Evolutionary conservation across 2,329 filamentous ascomycete species (phyloP).

Genomic region (Bertia moriformis): DNA sequence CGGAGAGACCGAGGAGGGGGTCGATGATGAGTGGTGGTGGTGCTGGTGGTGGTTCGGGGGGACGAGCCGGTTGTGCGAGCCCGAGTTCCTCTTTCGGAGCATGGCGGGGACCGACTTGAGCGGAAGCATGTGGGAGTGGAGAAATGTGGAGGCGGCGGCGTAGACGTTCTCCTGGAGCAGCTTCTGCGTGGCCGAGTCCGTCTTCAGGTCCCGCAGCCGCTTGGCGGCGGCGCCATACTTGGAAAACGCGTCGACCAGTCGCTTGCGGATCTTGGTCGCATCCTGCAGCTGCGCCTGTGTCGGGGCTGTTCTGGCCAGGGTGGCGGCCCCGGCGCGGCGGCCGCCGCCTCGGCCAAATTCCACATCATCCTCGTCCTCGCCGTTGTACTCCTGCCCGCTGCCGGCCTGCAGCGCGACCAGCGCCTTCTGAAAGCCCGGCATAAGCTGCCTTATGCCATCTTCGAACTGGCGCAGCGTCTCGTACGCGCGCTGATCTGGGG

Average conservation of each 20-base stretch:
- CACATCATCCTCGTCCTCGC: conserved; percentile 20
- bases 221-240: conserved; percentile 76
- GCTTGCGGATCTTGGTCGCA: conserved; percentile 76
- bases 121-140: conserved; percentile 83
- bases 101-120: conserved; percentile 61
- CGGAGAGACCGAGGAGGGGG: conserved; percentile 21
- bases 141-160: conserved; percentile 64
- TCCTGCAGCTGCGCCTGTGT: conserved; percentile 62
- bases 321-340: conserved; percentile 17
- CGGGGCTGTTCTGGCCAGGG: conserved; percentile 11
- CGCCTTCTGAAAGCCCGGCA: conserved; percentile 73
- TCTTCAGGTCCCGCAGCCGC: conserved; percentile 65
- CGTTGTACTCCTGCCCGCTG: no score
- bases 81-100: conserved; percentile 32
- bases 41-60: conserved; percentile 18
- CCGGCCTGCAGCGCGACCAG: conserved; percentile 54
- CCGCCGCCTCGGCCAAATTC: no score
- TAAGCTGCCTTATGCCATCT: conserved; percentile 64
- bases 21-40: conserved; percentile 7
- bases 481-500: conserved; percentile 66
- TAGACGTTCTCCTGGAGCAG: conserved; percentile 71
- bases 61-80: conserved; percentile 13
- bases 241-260: conserved; percentile 74
- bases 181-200: conserved; percentile 56
- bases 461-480: conserved; percentile 77